Evolutionary conservation across 768 basidiomycete species (phyloP), one percentile per base, ranked within the genome.

Genomic region (Tephrocybe rancida): DNA sequence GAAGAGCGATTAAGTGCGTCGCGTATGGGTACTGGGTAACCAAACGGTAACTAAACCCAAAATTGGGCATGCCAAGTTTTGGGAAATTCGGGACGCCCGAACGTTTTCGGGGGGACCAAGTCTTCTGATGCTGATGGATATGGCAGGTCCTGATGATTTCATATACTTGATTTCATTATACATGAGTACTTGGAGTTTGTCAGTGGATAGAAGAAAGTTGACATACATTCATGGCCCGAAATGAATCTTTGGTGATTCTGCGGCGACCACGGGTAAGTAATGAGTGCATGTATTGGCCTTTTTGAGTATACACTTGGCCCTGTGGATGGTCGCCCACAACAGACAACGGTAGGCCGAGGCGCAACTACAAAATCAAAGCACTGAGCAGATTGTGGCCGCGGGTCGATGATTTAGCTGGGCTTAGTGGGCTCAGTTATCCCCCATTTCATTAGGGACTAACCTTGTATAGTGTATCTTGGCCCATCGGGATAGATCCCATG

Each of bases 91-190:
- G 32, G 16, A 41, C 22, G 29, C 45, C 32, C 7, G 6, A 32
- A n/a, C 37, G 16, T 22, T 16, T 52, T 52, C 51, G 34, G 45
- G 25, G 45, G 34, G 43, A 21, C 39, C 51, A 46, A 37, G 13
- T 29, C 41, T 46, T 46, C 51, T 52, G 51, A 52, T 52, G 37
- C 50, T 52, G 50, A 52, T 52, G 32, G 43, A 42, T 42, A 22
- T 30, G 37, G 37, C 37, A 38, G n/a, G 5, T 22, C 25, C 14
- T 5, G 25, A 38, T 39, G 48, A 27, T 29, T 49, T 49, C 35
- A 49, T 49, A n/a, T n/a, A n/a, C 22, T 41, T 21, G 39, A 21
- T 41, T 41, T 22, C 7, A 37, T 37, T 37, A 37, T 37, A 16
- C 4, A 37, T 37, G 35, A 37, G 21, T 21, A 5, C 39, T 41